phyloP scores from a whole-genome alignment of 2,329 filamentous ascomycete genomes.

The Aureobasidium sp. region DNA sequence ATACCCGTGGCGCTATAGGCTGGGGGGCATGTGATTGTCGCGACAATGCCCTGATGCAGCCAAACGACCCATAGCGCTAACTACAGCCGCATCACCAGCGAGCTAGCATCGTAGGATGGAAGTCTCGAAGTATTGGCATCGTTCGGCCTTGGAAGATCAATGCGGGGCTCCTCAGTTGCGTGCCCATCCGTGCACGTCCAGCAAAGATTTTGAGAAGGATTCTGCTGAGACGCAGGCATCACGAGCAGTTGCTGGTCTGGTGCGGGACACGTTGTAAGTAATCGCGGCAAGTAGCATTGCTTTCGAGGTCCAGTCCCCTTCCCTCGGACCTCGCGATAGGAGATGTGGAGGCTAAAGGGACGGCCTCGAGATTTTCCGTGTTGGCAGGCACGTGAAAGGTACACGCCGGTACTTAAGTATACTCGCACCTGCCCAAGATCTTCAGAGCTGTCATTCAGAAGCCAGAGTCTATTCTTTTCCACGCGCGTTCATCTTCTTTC shows the following conservation, averaged over 20 bases:
- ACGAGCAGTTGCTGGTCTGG: neutral
- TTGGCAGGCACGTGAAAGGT: slow-evolving; percentile 3
- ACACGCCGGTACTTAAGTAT: slow-evolving; percentile 8
- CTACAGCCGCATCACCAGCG: neutral
- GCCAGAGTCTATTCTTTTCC: slow-evolving; percentile 2
- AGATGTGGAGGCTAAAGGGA: slow-evolving; percentile 3
- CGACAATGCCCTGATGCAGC: neutral
- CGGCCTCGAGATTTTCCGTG: slow-evolving; percentile 11
- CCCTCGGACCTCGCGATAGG: slow-evolving; percentile 11
- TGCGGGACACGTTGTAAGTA: neutral
- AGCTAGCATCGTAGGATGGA: neutral
- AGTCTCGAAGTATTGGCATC: slow-evolving; percentile 10
- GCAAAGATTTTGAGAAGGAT: slow-evolving; percentile 10
- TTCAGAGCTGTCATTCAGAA: slow-evolving; percentile 4
- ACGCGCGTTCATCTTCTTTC: neutral
- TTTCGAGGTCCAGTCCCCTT: slow-evolving; percentile 1
- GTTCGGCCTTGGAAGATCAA: neutral
- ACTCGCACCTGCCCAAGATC: slow-evolving; percentile 9
- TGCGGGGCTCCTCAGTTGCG: neutral
- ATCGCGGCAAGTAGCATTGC: neutral
- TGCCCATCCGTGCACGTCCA: neutral
- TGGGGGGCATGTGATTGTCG: slow-evolving; percentile 7
- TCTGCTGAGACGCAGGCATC: slow-evolving; percentile 10
- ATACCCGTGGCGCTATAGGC: neutral
- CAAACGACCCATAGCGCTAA: neutral